Evolutionary conservation across 2,329 filamentous ascomycete genomes (phyloP), one percentile per base, ranked within the genome.

Genomic region (Fusarium sp.): DNA sequence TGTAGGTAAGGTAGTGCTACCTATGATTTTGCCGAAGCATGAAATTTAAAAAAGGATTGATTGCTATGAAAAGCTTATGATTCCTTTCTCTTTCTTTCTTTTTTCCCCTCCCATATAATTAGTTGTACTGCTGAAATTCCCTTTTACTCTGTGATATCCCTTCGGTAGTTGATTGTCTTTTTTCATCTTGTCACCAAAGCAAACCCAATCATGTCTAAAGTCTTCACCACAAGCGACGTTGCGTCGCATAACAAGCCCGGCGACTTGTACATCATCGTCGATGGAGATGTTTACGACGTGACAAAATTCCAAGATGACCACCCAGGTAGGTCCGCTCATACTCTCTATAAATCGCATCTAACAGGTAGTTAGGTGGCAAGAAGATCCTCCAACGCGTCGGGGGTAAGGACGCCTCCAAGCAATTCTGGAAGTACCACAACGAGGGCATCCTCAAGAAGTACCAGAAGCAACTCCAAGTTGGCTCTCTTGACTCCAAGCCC

Each of bases 211-310:
- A 99, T 99, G 96, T 91, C 94, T 49, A 92, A 96, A 82, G 91
- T 88, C 29, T 97, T 97, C 79, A 91, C 90, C 54, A 85, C 89
- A 70, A 87, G 87, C 83, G 94, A 97, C 78, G 95, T 99, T 67
- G 90, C 94, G 77, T 89, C 91, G 81, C 94, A 98, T 81, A 97
- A 93, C 85, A 97, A 95, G 83, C 80, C 90, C 43, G 89, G 93
- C 76, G 90, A 90, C 77, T 85, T 97, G 64, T 98, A 90, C 88
- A 92, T 98, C 76, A 88, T 96, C 69, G 89, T 98, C 71, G 95
- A 98, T 72, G 91, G 94, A 74, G 95, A 98, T 80, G 95, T 98
- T 71, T 98, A 97, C 80, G 95, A 99, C 77, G 79, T 98, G 74
- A 97, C 94, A 73, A 94, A 90, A 76, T 95, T 95, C 79, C 91